Percentiles rank a stretch among this genome's conserved stretches.
These are phyloP conservation scores for Arabis hirsuta DNA, from an alignment of 345 rosid species.

Conservation along the genomic window DNA sequence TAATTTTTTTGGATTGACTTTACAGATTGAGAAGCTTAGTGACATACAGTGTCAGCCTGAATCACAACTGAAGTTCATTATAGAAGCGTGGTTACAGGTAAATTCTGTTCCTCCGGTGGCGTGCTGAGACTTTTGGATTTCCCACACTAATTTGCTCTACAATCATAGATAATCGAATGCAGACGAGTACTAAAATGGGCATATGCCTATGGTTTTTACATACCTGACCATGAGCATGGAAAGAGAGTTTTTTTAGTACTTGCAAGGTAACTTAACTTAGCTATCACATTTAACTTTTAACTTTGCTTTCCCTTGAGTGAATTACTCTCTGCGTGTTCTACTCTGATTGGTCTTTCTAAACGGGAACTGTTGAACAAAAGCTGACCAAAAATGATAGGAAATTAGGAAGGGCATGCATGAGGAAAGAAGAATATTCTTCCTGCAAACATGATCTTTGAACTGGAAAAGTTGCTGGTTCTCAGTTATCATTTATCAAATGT, in stretches of 20 bases:
- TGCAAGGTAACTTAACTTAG: constrained; percentile 58
- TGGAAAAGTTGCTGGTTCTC: neutral
- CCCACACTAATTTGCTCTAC: constrained; percentile 28
- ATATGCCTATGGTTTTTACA: constrained; percentile 82
- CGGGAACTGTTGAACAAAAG: neutral
- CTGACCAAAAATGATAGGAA: neutral
- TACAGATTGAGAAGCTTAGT: constrained; percentile 80
- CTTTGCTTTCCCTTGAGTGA: constrained; percentile 5
- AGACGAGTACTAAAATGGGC: constrained; percentile 93
- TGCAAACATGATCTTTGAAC: neutral
- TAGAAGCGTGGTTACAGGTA: constrained; percentile 94
- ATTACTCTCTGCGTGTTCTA: neutral
- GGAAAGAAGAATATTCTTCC: neutral
- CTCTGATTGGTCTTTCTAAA: neutral
- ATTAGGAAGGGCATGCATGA: neutral
- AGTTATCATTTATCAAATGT: neutral
- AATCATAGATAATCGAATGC: constrained; percentile 71
- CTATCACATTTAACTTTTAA: neutral
- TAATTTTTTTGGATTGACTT: constrained; percentile 4
- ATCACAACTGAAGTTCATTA: constrained; percentile 83
- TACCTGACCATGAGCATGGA: constrained; percentile 75
- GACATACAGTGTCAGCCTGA: constrained; percentile 83
- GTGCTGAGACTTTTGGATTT: constrained; percentile 12
- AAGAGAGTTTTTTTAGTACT: constrained; percentile 82
- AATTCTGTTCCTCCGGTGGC: constrained; percentile 9